phyloP scores from a whole-genome alignment of 176 grass and related monocot species.

The Oryza brachyantha region DNA sequence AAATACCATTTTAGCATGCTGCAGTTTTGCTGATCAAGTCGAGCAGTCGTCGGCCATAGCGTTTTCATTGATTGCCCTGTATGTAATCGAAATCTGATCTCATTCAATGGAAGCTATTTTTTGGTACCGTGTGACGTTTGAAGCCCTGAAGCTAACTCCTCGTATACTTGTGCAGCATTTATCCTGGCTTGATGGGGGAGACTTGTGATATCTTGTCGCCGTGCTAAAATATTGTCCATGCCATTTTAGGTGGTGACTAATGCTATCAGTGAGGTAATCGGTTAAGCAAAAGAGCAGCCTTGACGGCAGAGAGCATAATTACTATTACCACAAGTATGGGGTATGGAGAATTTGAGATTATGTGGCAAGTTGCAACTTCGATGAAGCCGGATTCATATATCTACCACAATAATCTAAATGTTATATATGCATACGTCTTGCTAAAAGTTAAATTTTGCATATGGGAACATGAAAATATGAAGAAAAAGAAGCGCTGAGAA shows the following conservation, averaged over 20 bases:
- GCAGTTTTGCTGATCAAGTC: conserved; percentile 63
- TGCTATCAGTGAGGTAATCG: neutral
- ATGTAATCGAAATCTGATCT: conserved; percentile 52
- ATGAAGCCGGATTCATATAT: neutral
- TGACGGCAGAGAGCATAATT: too few relatives aligned
- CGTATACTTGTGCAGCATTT: neutral
- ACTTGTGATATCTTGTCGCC: neutral
- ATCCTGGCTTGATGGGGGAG: neutral
- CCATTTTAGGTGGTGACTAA: neutral
- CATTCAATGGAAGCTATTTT: conserved; percentile 55
- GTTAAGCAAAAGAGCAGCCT: neutral
- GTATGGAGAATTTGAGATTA: too few relatives aligned
- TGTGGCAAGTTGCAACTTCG: neutral
- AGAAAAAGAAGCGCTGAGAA: too few relatives aligned
- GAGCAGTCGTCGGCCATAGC: conserved; percentile 37
- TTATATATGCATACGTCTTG: neutral
- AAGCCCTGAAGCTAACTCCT: neutral
- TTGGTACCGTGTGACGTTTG: conserved; percentile 3
- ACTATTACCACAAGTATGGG: too few relatives aligned
- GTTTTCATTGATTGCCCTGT: conserved; percentile 49
- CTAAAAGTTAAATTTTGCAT: neutral
- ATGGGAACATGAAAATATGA: neutral
- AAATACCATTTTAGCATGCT: conserved; percentile 47
- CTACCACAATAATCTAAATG: neutral
- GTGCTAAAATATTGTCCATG: neutral